Evolutionary conservation across 2,329 filamentous ascomycete species (phyloP), one percentile per base, ranked within the genome.

Genomic region (Nannizzia gypsea): DNA sequence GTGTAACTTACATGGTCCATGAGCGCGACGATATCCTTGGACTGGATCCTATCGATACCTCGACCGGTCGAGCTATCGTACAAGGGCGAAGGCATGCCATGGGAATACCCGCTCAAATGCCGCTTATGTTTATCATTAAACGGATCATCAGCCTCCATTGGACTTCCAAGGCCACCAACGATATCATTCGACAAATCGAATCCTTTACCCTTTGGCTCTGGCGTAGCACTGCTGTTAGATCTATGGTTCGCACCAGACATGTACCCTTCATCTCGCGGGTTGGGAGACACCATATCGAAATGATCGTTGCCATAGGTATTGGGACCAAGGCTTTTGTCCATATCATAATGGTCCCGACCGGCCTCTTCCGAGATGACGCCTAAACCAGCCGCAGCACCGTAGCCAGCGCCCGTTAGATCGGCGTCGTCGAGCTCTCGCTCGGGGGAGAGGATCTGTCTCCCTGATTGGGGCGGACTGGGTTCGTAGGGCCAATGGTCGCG

Each of bases 1-100:
- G 11, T 58, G 9, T n/a, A n/a, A 34, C 83, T 79, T 75, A 86
- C 82, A 73, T 99, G 93, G 70, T 99, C 92, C 93, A 99, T 99
- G 62, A 99, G 78, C 24, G 92, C 90, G 64, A 99, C 88, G 67
- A 99, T 95, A 69, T 99, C 93, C 75, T 95, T 93, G 52, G 90
- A 96, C 71, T 97, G 87, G 57, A 99, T 97, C 55, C 87, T 82
- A 65, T 97, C 91, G 58, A 96, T 88, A 36, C 90, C 91, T 63
- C 84, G 85, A 58, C 92, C 92, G 1, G 89, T 95, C 2, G 91
- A 83, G 61, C 89, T 85, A 70, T 99, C 93, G 68, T 96, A 97
- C 20, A 97, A 79, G 13, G 92, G 91, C 31, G 90, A 93, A 2
- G 80, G 81, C 82, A 96, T 90, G 52, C 91, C 92, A 68, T 96